Base-by-base conservation (phyloP, 495 filamentous ascomycete species). In the Daldinia decipiens region DNA sequence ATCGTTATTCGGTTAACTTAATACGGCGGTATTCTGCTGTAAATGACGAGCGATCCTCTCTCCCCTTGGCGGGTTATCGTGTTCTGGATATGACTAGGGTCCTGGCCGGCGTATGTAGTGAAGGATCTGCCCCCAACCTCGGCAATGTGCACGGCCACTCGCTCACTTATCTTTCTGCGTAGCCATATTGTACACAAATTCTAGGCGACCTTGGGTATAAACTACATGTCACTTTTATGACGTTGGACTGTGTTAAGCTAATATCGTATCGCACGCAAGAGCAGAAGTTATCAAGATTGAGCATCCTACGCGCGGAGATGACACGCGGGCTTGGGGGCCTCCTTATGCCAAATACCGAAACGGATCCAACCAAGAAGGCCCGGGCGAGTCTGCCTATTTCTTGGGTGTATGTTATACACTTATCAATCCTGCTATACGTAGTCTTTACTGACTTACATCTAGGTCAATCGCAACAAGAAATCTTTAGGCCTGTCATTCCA, bases 141-240 rank as follows among this genome's bases (percentile, higher is more conserved):
- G 59, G 39, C 59, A 36, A 52, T 39, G 58, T 56, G 71, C 53
- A 50, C 40, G 71, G 36, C 39, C 57, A 47, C 43, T 40, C 40
- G n/a, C 29, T 32, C 52, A 40, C 72, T 57, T 47, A 57, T 29
- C 39, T 6, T 13, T 36, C 67, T 6, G 13, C 55, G 17, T 74
- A 99, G 95, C 95, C 95, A 70, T 98, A 98, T 77, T 97, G 94
- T 73, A 98, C 95, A 55, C 95, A 99, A 78, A 98, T 99, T 39
- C 84, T 99, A 9, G 95, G 95, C 69, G 95, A 99, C 78, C 84
- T 99, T 72, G 95, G 95, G 95, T 97, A 90, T 72, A 47, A 40
- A 56, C 12, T 52, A 62, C 24, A 54, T 36, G 36, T 65, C 27
- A 36, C 27, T 52, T 72, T 82, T 78, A 13, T 52, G 72, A 68